These are phyloP conservation scores for Raddia guianensis DNA, from an alignment of 176 grass and related monocot species.

Conservation along the genomic window DNA sequence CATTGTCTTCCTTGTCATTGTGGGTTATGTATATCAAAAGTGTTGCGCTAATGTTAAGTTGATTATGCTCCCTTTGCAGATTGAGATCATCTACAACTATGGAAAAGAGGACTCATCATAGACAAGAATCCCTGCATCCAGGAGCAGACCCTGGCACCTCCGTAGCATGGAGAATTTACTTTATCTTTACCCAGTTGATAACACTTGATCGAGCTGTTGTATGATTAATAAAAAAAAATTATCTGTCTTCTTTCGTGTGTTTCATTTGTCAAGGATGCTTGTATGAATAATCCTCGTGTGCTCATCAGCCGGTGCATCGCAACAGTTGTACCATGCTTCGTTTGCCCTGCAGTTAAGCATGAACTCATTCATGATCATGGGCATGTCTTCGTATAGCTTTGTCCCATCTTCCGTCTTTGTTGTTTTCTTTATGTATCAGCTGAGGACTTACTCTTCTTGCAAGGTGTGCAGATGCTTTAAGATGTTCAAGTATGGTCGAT, in stretches of 20 bases:
- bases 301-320: constrained; percentile 18
- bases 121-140: constrained; percentile 10
- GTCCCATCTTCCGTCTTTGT: too few relatives aligned
- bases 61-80: constrained; percentile 49
- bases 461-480: not conserved
- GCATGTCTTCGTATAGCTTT: not conserved
- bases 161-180: constrained; percentile 26
- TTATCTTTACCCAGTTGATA: constrained; percentile 29
- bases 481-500: not conserved
- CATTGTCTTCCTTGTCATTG: not conserved
- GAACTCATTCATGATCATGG: not conserved
- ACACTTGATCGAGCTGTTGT: constrained; percentile 39
- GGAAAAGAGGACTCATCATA: constrained; percentile 71
- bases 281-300: constrained; percentile 1
- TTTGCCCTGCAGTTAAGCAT: not conserved
- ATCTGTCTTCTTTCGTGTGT: constrained; percentile 10
- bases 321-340: not conserved
- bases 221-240: constrained; percentile 48
- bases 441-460: not conserved
- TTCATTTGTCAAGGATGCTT: constrained; percentile 30
- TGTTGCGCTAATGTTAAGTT: not conserved
- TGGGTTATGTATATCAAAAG: not conserved
- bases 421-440: not conserved
- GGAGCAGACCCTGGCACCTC: constrained; percentile 40
- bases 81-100: constrained; percentile 88